Evolutionary conservation across 73 alveolate genomes (phyloP).

Genomic region (Tetrahymena borealis): DNA sequence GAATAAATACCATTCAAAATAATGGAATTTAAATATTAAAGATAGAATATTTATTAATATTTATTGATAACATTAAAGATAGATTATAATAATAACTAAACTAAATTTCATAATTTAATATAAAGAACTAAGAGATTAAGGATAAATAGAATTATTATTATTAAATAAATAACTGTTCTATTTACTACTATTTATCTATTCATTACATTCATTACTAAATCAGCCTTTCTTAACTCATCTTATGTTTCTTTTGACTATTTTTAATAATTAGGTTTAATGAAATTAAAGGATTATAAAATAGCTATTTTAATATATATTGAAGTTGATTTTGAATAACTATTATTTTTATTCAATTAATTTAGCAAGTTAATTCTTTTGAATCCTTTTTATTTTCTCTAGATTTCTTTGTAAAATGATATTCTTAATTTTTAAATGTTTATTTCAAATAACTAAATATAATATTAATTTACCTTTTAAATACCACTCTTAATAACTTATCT

Average conservation of each 20-base stretch:
- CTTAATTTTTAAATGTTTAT: neutral
- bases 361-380: neutral
- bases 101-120: neutral
- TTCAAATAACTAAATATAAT: neutral
- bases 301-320: too few relatives aligned
- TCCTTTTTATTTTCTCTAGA: neutral
- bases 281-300: too few relatives aligned
- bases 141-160: neutral
- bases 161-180: neutral
- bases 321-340: too few relatives aligned
- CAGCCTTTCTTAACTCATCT: neutral
- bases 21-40: too few relatives aligned
- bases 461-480: neutral
- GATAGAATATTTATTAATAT: too few relatives aligned
- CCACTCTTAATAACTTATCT: neutral
- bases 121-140: neutral
- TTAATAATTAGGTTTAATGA: too few relatives aligned
- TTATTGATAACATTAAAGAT: too few relatives aligned
- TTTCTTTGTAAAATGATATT: too few relatives aligned
- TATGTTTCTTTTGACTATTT: neutral
- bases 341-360: neutral
- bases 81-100: neutral
- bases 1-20: too few relatives aligned
- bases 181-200: neutral
- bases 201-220: neutral